Evolutionary conservation across 1,284 basidiomycete species (phyloP), one percentile per base, ranked within the genome.

Genomic region (Heterobasidion occidentale): DNA sequence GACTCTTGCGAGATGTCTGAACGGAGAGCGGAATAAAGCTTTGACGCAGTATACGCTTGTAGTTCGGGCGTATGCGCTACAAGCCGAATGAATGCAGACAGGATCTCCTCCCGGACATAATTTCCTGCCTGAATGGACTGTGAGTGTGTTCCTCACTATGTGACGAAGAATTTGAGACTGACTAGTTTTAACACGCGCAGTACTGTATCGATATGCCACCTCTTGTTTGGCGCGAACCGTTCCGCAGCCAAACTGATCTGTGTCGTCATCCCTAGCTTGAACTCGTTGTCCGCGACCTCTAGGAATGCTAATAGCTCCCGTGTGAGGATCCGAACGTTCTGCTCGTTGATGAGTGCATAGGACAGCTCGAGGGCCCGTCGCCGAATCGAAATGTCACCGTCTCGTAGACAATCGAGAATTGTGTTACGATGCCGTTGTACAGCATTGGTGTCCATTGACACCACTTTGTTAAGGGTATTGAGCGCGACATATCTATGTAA

Each of bases 161-260:
- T 35, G 54, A 36, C 27, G 46, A 38, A 44, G 42, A 36, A 44
- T 12, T 48, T 15, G 14, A 77, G 14, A 77, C 88, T 62, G 58
- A 94, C 94, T 65, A 98, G 74, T 71, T 94, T 96, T 61, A 99
- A 74, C 1, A 96, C 92, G 20, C 97, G 83, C 55, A 99, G 75
- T 9, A 98, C 91, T 0, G 97, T 98, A 71, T 99, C 97, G 60
- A 99, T 98, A 69, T 99, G 97, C 97, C 97, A 99, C 62, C 97
- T 80, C 73, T 94, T 95, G 72, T 98, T 98, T 0, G 97, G 97
- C 2, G 97, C 96, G 68, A 92, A 99, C 51, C 94, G 81, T 71
- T 99, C 97, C 0, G 97, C 97, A 2, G 95, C 96, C 20, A 98
- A 77, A 62, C 90, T 94, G 59, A 99, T 96, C 71, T 99, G 96